Evolutionary conservation across 768 basidiomycete species (phyloP).

Genomic region (Boletus rubropictus): DNA sequence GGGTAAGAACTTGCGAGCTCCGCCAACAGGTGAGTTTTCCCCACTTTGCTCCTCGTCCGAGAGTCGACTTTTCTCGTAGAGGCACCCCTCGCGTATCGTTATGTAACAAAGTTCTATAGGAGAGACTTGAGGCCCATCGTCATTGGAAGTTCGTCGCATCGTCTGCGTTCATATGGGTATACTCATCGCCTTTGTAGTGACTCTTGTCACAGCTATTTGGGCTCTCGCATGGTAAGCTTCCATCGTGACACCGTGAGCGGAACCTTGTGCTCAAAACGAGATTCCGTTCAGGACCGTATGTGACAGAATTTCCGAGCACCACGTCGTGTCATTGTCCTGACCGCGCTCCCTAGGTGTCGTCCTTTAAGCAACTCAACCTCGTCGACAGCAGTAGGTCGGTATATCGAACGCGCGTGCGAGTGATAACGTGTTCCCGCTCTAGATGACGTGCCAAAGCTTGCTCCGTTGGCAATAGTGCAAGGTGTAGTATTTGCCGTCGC

Average conservation of each 20-base stretch:
- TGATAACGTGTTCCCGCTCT: conserved; percentile 7
- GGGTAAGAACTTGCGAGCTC: conserved; percentile 6
- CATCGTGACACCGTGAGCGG: no score
- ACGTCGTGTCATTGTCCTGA: neutral
- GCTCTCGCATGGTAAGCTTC: conserved; percentile 53
- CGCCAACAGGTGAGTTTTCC: conserved; percentile 11
- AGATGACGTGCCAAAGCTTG: conserved; percentile 42
- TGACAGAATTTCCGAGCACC: neutral
- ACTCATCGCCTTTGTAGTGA: conserved; percentile 23
- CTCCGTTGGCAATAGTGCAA: conserved; percentile 51
- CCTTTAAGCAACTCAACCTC: conserved; percentile 48
- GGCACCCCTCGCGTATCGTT: conserved; percentile 54
- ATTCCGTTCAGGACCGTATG: conserved; percentile 21
- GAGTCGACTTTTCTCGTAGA: conserved; percentile 17
- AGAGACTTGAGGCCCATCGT: conserved; percentile 61
- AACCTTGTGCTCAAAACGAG: neutral
- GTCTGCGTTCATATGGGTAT: neutral
- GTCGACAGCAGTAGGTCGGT: conserved; percentile 43
- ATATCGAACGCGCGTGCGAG: neutral
- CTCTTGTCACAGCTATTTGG: conserved; percentile 52
- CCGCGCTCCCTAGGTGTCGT: conserved; percentile 43
- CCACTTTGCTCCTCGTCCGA: neutral
- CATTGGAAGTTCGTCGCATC: conserved; percentile 34
- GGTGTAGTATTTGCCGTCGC: conserved; percentile 52
- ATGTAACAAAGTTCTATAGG: conserved; percentile 50